phyloP scores from a whole-genome alignment of 2,329 filamentous ascomycete species.

The Rosellinia necatrix region DNA sequence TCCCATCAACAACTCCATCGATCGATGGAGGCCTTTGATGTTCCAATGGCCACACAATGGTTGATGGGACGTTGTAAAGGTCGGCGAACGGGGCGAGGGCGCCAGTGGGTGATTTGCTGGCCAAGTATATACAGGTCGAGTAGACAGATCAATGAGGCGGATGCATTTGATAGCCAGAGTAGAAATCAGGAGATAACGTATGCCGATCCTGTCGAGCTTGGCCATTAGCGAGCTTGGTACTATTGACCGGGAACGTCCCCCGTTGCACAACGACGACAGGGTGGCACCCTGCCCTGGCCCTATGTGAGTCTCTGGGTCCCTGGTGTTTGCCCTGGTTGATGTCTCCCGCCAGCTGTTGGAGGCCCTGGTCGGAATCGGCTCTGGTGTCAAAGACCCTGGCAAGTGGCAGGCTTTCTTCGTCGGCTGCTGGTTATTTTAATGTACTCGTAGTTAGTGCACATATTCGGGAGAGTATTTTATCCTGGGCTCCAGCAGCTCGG shows the following conservation, averaged over 20 bases:
- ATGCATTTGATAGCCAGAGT: conserved; percentile 13
- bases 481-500: too few species aligned
- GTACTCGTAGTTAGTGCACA: too few species aligned
- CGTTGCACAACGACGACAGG: conserved; percentile 25
- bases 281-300: conserved; percentile 14
- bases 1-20: conserved; percentile 13
- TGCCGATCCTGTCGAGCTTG: conserved; percentile 23
- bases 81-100: conserved; percentile 22
- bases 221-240: conserved; percentile 25
- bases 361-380: not conserved
- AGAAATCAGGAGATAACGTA: conserved; percentile 21
- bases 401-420: conserved; percentile 5
- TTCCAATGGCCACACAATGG: conserved; percentile 14
- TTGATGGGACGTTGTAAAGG: conserved; percentile 18
- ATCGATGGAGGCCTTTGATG: conserved; percentile 16
- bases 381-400: conserved; percentile 1
- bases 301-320: conserved; percentile 1
- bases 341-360: conserved; percentile 1
- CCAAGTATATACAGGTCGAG: not conserved
- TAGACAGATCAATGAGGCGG: conserved; percentile 21
- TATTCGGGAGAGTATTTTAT: too few species aligned
- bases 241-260: conserved; percentile 31
- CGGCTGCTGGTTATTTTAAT: conserved; percentile 9
- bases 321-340: conserved; percentile 18
- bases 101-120: conserved; percentile 22